Evolutionary conservation across 441 rosid species (phyloP).

Genomic region (Aquilaria agallochum): DNA sequence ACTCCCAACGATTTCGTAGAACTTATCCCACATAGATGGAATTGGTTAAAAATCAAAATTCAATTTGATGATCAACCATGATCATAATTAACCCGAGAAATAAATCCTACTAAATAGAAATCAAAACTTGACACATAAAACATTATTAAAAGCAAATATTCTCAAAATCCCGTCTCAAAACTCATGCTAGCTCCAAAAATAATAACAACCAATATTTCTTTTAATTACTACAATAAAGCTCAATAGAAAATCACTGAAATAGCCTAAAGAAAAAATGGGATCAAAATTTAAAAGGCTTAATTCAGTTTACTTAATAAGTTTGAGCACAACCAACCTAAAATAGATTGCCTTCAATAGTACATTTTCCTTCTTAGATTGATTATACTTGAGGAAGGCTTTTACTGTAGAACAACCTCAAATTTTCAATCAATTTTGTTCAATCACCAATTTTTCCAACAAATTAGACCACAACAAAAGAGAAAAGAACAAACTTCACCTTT

Average conservation of each 20-base stretch:
- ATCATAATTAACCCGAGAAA: background rate
- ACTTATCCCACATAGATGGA: constrained; percentile 55
- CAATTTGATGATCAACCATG: background rate
- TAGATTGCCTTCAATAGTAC: constrained; percentile 82
- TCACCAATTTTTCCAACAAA: too few species aligned
- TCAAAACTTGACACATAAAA: too few species aligned
- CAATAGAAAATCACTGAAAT: background rate
- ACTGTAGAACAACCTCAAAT: too few species aligned
- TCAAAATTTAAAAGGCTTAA: background rate
- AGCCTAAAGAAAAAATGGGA: background rate
- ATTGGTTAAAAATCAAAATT: constrained; percentile 3
- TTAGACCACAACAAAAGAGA: too few species aligned
- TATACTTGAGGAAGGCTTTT: too few species aligned
- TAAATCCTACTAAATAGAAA: background rate
- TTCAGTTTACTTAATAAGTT: constrained; percentile 26
- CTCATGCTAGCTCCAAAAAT: background rate
- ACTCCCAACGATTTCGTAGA: constrained; percentile 94
- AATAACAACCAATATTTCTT: background rate
- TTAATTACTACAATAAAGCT: background rate
- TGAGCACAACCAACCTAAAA: constrained; percentile 86
- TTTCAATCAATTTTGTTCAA: too few species aligned
- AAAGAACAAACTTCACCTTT: too few species aligned
- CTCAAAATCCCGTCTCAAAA: background rate
- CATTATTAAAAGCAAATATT: background rate
- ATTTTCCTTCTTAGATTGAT: constrained; percentile 50